Percentiles rank a stretch among this genome's conserved stretches.
phyloP scores from a whole-genome alignment of 169 alveolate species.

The Plasmodium inui region DNA sequence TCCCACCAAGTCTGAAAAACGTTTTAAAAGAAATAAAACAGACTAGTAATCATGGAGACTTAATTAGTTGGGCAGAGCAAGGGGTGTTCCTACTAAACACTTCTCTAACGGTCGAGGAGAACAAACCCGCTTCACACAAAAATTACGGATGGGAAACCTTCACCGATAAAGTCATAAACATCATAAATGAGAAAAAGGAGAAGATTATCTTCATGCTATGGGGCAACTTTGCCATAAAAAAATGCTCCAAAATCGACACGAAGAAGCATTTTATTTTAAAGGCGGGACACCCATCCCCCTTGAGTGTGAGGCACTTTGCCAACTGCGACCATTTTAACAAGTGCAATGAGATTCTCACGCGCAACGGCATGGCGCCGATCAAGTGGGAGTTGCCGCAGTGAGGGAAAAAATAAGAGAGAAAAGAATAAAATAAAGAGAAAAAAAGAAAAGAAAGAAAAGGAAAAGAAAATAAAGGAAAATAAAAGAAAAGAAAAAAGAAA shows the following conservation, averaged over 20 bases:
- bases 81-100: conserved; percentile 98
- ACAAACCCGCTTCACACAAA: conserved; percentile 73
- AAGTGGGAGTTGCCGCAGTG: conserved; percentile 83
- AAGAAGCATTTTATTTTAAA: conserved; percentile 92
- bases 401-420: neutral
- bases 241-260: conserved; percentile 90
- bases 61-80: conserved; percentile 97
- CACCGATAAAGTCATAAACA: conserved; percentile 90
- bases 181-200: conserved; percentile 86
- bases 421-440: neutral
- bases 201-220: conserved; percentile 92
- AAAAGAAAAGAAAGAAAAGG: neutral
- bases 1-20: conserved; percentile 98
- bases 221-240: conserved; percentile 96
- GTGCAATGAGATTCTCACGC: conserved; percentile 85
- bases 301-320: conserved; percentile 77
- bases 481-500: neutral
- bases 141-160: conserved; percentile 93
- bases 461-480: neutral
- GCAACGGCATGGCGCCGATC: conserved; percentile 80
- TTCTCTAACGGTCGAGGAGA: conserved; percentile 92
- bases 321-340: conserved; percentile 90
- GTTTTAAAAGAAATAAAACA: conserved; percentile 94
- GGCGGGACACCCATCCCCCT: conserved; percentile 99
- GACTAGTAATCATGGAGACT: conserved; percentile 95